These are phyloP conservation scores for Tilletia caries DNA, from an alignment of 1,284 basidiomycete genomes.

Conservation along the genomic window DNA sequence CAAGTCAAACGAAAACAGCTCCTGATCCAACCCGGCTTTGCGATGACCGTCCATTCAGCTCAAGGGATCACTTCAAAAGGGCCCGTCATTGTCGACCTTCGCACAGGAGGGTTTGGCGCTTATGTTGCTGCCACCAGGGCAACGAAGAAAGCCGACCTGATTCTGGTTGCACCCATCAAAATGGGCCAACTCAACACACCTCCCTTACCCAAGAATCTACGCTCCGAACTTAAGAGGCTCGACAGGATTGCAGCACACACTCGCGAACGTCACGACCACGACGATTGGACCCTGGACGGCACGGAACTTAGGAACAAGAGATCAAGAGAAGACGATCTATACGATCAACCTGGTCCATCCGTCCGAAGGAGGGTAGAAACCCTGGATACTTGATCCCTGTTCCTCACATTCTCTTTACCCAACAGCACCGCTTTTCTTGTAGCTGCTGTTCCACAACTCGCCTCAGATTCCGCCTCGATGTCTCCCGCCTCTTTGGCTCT, in stretches of 20 bases:
- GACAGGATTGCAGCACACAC: neutral
- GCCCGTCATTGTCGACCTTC: neutral
- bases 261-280: neutral
- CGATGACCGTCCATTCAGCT: neutral
- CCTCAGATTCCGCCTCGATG: too few species aligned
- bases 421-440: too few species aligned
- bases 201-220: neutral
- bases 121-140: neutral
- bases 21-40: neutral
- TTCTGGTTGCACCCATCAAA: neutral
- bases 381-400: too few species aligned
- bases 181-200: neutral
- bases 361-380: too few species aligned
- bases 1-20: neutral
- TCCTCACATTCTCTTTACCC: too few species aligned
- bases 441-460: too few species aligned
- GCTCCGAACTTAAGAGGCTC: neutral
- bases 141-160: neutral
- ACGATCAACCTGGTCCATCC: too few species aligned
- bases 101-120: neutral
- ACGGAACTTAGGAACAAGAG: too few species aligned
- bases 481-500: too few species aligned
- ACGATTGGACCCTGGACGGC: too few species aligned
- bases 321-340: too few species aligned
- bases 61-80: neutral